Evolutionary conservation across 805 yeast genomes (phyloP), one percentile per base, ranked within the genome.

Genomic region (Saccharomycopsis sp.): DNA sequence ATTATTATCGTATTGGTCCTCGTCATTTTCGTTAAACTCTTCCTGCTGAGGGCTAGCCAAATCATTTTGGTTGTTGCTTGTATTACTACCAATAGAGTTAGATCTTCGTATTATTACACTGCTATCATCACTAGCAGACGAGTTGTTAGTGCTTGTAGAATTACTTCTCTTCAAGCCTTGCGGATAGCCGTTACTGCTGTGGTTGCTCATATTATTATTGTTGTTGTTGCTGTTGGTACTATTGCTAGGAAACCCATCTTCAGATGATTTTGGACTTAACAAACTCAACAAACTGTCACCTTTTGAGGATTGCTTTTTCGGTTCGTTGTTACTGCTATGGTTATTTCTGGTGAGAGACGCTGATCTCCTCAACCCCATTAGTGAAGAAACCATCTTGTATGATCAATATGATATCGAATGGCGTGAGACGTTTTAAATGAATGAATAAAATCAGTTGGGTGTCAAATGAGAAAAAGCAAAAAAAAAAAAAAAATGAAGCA

Each of bases 11-110:
- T 47, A 44, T 17, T 53, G 56, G 1, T 60, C 66, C 13, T 63
- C 63, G 16, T 60, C 66, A 41, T 59, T 55, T 32, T 42, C 48
- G 27, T 55, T 57, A 9, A 54, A 51, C 16, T 48, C 45, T 4
- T 22, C 37, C 17, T 28, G 40, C 7, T 31, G 20, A 9, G 32
- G 45, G 40, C 20, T 13, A 7, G n/a, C 7, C 17, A 16, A 4
- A 22, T 31, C 31, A 41, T 32, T n/a, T n/a, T 27, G 32, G 24
- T 40, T 33, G 4, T 13, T 41, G 22, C 34, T 13, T 22, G 23
- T 39, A 20, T 39, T 34, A n/a, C 22, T n/a, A 34, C 28, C 28
- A 6, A 39, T 6, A n/a, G 35, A 28, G 42, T 27, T 39, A 14
- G 40, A 9, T 13, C 45, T 41, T 8, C 45, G 45, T 21, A 41